A percentile compares a stretch with the other conserved stretches of the same genome.
phyloP scores from a whole-genome alignment of 192 early-diverging fungal species.

The Gryganskiella cystojenkinii region DNA sequence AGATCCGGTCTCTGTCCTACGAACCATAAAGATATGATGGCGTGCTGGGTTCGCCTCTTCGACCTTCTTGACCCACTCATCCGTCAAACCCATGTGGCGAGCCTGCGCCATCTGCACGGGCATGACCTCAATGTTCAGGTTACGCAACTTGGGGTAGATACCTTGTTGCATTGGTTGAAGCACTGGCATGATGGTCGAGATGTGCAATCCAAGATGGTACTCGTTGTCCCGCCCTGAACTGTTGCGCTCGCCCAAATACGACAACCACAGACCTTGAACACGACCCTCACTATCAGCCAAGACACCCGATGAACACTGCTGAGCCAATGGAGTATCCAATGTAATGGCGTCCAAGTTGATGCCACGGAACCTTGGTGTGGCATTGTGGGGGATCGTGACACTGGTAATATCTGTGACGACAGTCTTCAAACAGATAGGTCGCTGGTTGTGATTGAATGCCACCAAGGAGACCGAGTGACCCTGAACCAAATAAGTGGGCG shows the following conservation, averaged over 20 bases:
- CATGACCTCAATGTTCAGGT: conserved; percentile 70
- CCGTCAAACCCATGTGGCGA: conserved; percentile 66
- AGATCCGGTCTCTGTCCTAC: conserved; percentile 68
- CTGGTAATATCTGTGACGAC: conserved; percentile 69
- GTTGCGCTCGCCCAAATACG: conserved; percentile 79
- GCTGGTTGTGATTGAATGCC: conserved; percentile 65
- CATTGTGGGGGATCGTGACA: conserved; percentile 67
- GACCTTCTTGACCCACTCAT: conserved; percentile 66
- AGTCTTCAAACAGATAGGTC: conserved; percentile 69
- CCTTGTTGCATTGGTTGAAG: conserved; percentile 61
- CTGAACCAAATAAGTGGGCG: conserved; percentile 65
- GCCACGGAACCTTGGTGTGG: conserved; percentile 54
- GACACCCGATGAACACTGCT: conserved; percentile 81
- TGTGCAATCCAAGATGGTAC: conserved; percentile 69
- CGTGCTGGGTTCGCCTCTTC: conserved; percentile 64
- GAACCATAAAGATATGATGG: conserved; percentile 68
- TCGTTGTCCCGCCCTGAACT: conserved; percentile 69
- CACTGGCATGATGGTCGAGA: conserved; percentile 63
- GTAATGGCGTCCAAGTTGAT: conserved; percentile 87
- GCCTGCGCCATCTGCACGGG: conserved; percentile 69
- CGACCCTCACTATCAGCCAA: conserved; percentile 72
- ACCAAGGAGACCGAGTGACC: conserved; percentile 72
- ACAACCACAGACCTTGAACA: conserved; percentile 81
- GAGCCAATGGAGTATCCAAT: conserved; percentile 82
- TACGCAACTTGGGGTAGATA: conserved; percentile 65